Evolutionary conservation across 2,329 filamentous ascomycete genomes (phyloP), one percentile per base, ranked within the genome.

Genomic region (Diaporthe vexans): DNA sequence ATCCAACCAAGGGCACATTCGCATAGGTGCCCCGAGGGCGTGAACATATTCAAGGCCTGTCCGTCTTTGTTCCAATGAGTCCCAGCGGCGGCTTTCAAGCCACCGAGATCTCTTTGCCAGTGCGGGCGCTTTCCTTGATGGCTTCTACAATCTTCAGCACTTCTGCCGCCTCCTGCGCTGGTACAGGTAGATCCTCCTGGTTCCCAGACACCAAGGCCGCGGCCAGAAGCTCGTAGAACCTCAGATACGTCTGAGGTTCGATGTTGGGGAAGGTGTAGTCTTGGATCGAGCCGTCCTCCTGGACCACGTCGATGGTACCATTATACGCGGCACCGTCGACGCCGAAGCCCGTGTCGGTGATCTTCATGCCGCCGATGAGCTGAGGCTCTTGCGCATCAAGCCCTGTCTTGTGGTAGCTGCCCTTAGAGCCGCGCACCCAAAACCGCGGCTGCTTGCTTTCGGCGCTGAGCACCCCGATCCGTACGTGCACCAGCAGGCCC

Each of bases 341-440:
- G 2, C 92, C 94, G 79, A 94, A 95, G 4, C 85, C 88, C 4
- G 86, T 81, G 73, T 94, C 91, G 0, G 87, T 87, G 9, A 69
- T 56, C 81, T 86, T 88, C 77, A 89, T 82, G 11, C 94, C 94
- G 2, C 84, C 86, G 81, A 90, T 90, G 71, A 95, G 87, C 81
- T 95, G 93, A 73, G 92, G 90, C 84, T 97, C 94, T 82, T 96
- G 94, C 1, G 91, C 85, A 81, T 97, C 94, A 2, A 96, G 86
- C 71, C 88, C 86, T 52, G 85, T 84, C 87, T 95, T 96, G 85
- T 90, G 92, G 83, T 92, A 96, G 79, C 90, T 93, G 0, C 93
- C 94, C 82, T 92, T 91, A 24, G 90, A 90, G 29, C 94, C 94
- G 35, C 94, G 87, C 13, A 95, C 87, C 94, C 94, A 95, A 86